Percentiles rank a stretch among this genome's conserved stretches.
phyloP scores from a whole-genome alignment of 345 rosid species.

The Durio zibethinus region DNA sequence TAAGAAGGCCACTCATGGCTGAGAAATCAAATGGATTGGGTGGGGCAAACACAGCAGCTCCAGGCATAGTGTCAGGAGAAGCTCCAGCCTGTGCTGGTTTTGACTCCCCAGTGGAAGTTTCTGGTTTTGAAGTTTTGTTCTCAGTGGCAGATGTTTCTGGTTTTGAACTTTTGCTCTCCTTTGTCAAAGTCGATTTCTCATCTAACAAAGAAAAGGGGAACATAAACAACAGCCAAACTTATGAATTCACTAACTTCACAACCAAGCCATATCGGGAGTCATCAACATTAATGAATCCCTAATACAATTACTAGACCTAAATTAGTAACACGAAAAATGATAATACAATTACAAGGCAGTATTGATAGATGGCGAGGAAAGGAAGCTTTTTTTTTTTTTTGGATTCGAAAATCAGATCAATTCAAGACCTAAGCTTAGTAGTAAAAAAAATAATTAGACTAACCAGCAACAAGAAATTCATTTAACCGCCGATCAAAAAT shows the following conservation, averaged over 20 bases:
- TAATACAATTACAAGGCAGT: background rate
- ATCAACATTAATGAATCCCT: background rate
- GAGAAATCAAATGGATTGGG: conserved; percentile 93
- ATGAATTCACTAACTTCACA: background rate
- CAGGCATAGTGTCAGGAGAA: conserved; percentile 37
- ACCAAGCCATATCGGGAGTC: background rate
- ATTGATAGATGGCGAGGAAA: background rate
- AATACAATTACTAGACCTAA: background rate
- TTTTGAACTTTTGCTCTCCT: conserved; percentile 35
- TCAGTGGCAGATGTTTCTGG: conserved; percentile 56
- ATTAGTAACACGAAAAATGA: background rate
- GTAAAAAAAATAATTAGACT: background rate
- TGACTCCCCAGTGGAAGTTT: conserved; percentile 52
- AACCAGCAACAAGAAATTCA: background rate
- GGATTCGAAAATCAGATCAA: background rate
- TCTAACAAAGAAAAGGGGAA: conserved; percentile 25
- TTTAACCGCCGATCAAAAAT: background rate
- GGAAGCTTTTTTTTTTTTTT: background rate
- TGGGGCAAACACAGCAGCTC: conserved; percentile 27
- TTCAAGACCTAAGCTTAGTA: background rate
- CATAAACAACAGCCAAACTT: background rate
- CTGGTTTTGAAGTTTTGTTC: conserved; percentile 40
- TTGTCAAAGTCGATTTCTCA: conserved; percentile 40
- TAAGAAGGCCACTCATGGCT: conserved; percentile 72
- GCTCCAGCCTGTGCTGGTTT: conserved; percentile 34